These are phyloP conservation scores for Groenewaldozyma salmanticensis DNA, from an alignment of 805 yeast genomes.

Conservation along the genomic window DNA sequence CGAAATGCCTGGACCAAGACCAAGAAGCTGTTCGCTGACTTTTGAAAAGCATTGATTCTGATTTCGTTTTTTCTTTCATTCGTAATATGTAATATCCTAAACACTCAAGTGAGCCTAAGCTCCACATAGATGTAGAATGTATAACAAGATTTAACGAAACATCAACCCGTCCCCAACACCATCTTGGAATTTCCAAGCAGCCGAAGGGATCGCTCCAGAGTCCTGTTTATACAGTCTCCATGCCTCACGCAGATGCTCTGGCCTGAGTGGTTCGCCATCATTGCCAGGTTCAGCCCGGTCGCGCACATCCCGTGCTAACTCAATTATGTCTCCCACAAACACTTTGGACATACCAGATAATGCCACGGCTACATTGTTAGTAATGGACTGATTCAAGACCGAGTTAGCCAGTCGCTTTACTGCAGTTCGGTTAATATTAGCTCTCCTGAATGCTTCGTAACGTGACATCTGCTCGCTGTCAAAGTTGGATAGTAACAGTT, in stretches of 20 bases:
- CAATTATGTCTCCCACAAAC: conserved; percentile 82
- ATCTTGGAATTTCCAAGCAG: conserved; percentile 65
- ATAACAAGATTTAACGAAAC: conserved; percentile 60
- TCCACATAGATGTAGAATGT: too few species aligned
- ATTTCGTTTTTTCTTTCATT: too few species aligned
- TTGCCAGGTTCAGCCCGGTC: conserved; percentile 27
- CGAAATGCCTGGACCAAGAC: too few species aligned
- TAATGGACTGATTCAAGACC: conserved; percentile 68
- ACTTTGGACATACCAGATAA: conserved; percentile 82
- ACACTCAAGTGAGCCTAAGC: too few species aligned
- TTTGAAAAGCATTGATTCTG: too few species aligned
- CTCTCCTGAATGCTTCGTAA: conserved; percentile 78
- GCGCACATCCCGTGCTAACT: conserved; percentile 67
- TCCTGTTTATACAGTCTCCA: conserved; percentile 70
- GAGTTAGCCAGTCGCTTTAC: conserved; percentile 74
- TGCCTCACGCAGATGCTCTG: conserved; percentile 82
- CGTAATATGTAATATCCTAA: too few species aligned
- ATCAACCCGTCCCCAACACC: conserved; percentile 61
- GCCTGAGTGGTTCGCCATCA: conserved; percentile 48
- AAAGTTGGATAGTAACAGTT: conserved; percentile 57
- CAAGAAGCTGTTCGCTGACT: too few species aligned
- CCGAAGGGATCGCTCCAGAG: conserved; percentile 49
- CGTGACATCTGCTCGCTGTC: conserved; percentile 77
- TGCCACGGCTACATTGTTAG: conserved; percentile 70
- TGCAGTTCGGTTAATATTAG: conserved; percentile 61